Conservation (phyloP, 1,284 basidiomycete genomes). For the Schizophyllum commune region DNA sequence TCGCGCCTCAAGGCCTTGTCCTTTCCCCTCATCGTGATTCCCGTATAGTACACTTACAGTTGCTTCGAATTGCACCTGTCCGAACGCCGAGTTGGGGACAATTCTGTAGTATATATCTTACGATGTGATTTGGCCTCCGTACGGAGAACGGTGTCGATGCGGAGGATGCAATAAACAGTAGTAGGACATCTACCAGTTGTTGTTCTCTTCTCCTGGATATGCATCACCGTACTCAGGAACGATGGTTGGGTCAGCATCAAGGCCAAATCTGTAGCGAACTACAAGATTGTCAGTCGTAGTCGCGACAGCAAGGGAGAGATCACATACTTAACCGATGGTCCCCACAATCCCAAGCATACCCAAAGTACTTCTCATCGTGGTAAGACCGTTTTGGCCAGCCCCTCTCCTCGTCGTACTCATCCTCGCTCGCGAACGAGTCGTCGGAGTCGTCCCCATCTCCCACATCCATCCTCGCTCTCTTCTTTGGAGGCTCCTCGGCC, state of each 20-base stretch:
- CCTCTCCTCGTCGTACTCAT: slow-evolving; percentile 14
- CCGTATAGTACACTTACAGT: too few species aligned
- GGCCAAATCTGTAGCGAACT: slow-evolving; percentile 14
- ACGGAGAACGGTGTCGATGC: too few species aligned
- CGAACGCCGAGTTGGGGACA: too few species aligned
- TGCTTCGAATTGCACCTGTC: too few species aligned
- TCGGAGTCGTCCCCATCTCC: not conserved
- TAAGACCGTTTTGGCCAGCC: slow-evolving; percentile 26
- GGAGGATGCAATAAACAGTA: too few species aligned
- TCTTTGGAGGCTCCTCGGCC: not conserved
- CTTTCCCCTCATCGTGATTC: too few species aligned
- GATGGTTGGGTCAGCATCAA: slow-evolving; percentile 3
- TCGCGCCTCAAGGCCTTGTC: too few species aligned
- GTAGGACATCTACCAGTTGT: too few species aligned
- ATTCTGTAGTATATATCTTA: too few species aligned
- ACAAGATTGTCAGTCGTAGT: not conserved
- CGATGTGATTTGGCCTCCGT: too few species aligned
- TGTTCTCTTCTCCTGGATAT: too few species aligned
- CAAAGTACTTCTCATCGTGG: slow-evolving; percentile 27
- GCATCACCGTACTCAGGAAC: slow-evolving; percentile 1
- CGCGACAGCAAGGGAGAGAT: not conserved
- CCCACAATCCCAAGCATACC: slow-evolving; percentile 28
- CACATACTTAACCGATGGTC: slow-evolving; percentile 24
- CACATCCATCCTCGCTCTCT: slow-evolving; percentile 14
- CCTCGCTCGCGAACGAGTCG: not conserved